Percentiles rank a stretch among this genome's conserved stretches.
These are phyloP conservation scores for Capsella bursapastoris DNA, from an alignment of 345 rosid species.

Conservation along the genomic window DNA sequence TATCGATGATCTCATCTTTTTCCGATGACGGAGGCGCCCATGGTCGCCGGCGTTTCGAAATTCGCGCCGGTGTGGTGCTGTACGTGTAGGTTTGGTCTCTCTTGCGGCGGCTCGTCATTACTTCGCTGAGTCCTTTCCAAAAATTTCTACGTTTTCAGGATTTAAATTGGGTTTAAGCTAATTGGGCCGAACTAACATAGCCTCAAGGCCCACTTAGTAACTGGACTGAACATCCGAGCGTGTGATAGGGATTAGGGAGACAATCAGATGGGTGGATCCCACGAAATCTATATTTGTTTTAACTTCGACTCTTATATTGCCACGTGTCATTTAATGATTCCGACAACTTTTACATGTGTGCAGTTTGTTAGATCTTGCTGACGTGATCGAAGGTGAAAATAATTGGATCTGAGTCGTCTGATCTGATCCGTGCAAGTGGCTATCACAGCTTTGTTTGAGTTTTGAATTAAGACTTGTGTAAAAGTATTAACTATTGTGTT, in stretches of 20 bases:
- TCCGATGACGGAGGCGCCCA: conserved; percentile 45
- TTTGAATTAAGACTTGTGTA: conserved; percentile 4
- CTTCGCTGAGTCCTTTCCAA: not conserved
- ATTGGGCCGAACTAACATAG: not conserved
- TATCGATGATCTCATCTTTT: conserved; percentile 40
- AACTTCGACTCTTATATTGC: not conserved
- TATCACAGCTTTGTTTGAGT: not conserved
- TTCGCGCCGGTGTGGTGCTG: conserved; percentile 25
- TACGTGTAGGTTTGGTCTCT: conserved; percentile 36
- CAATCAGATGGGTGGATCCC: not conserved
- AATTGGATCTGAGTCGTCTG: conserved; percentile 15
- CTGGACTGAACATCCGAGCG: not conserved
- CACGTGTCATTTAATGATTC: not conserved
- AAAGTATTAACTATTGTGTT: not conserved
- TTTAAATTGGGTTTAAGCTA: not conserved
- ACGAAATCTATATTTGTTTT: not conserved
- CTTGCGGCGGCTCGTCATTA: conserved; percentile 44
- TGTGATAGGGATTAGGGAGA: too few species aligned
- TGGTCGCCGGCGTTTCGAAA: conserved; percentile 70
- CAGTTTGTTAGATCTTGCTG: conserved; percentile 1
- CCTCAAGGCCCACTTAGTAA: not conserved
- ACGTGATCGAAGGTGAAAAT: not conserved
- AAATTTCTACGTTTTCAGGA: not conserved
- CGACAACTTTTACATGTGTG: not conserved
- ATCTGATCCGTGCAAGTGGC: conserved; percentile 16